phyloP scores from a whole-genome alignment of 2,329 filamentous ascomycete species.

The Sporothrix curviconia region DNA sequence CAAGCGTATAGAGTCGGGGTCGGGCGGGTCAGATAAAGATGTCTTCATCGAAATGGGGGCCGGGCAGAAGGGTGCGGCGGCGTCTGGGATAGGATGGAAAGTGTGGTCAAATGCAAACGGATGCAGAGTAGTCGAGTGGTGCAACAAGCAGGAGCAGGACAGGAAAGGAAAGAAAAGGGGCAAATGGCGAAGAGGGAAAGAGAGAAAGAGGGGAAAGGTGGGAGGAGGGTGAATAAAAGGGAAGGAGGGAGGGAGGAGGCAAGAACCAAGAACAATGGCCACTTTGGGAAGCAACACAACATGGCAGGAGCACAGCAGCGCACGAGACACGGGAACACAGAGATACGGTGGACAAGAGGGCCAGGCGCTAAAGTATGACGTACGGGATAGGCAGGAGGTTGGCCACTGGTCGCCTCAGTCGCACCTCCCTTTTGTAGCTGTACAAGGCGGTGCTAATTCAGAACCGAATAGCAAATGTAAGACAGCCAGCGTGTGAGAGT shows the following conservation, averaged over 20 bases:
- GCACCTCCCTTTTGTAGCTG: not conserved
- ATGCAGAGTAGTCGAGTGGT: not conserved
- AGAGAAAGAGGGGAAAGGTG: not conserved
- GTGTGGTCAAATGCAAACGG: not conserved
- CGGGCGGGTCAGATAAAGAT: slow-evolving; percentile 46
- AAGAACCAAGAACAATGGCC: not conserved
- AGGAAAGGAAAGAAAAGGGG: not conserved
- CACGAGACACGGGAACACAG: not conserved
- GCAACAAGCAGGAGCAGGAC: not conserved
- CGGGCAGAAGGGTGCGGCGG: not conserved
- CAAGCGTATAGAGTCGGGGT: slow-evolving; percentile 52
- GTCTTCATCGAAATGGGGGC: slow-evolving; percentile 52
- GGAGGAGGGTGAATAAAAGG: not conserved
- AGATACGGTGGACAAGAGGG: not conserved
- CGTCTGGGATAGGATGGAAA: not conserved
- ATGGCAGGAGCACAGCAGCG: slow-evolving; percentile 3
- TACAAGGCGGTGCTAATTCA: no score
- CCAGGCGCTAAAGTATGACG: no score
- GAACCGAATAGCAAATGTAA: no score
- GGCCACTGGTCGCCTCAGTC: no score
- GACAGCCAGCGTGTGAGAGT: no score
- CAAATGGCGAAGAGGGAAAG: not conserved
- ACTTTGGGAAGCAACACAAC: no score
- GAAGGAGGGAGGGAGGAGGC: not conserved
- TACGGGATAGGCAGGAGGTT: no score